Base-by-base conservation (phyloP, 768 basidiomycete species). In the Boletus sp. region DNA sequence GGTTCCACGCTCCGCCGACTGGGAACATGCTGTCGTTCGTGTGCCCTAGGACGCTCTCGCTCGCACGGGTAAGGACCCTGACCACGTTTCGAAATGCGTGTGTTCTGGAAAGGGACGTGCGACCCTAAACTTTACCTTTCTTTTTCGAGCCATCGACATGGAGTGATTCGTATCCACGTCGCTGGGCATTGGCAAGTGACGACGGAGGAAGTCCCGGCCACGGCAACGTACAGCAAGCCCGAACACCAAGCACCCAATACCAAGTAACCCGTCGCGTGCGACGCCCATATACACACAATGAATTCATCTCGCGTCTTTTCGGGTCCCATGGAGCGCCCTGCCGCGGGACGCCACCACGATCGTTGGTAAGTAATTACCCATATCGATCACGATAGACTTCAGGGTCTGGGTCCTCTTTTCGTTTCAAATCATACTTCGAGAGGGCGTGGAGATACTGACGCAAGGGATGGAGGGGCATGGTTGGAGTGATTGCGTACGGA, bases 11-110 rank as follows among this genome's bases (percentile, higher is more conserved):
- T 48, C 20, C 8, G n/a, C 49, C 30, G 52, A 58, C 44, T 32
- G n/a, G 47, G 53, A 63, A 44, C 62, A 20, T 56, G 54, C 47
- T 48, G 32, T 52, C 24, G 32, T 40, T 60, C n/a, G 14, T 36
- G 35, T 59, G 29, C 44, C 46, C 45, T 49, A 17, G 44, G 32
- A n/a, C 29, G n/a, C 54, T 28, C 47, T 46, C 47, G 37, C 59
- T 64, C 63, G 59, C 63, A 61, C 63, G 53, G 20, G 9, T 15
- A 9, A 11, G 32, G 50, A 42, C 63, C 63, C 63, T 64, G 63
- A 11, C 59, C 63, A 61, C 55, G 48, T 63, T 63, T 24, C 41
- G 14, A 36, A 48, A 20, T 3, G 40, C 29, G 30, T 60, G 55
- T 47, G 17, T n/a, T 7, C 41, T 46, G 47, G n/a, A 45, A 53